Base-by-base conservation (phyloP, 768 basidiomycete genomes). In the Amanita jacksonii region DNA sequence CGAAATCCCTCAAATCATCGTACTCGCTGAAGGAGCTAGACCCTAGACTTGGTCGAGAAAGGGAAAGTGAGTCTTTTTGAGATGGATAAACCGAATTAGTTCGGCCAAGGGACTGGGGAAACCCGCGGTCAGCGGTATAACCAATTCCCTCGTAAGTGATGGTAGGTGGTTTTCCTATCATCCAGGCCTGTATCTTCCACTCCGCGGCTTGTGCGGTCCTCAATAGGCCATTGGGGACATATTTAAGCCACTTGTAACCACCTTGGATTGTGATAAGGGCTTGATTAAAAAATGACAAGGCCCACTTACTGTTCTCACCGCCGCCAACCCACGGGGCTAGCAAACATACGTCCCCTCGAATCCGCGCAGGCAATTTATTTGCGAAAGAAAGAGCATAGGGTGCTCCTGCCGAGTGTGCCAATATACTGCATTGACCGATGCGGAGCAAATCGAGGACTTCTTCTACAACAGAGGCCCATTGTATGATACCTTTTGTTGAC, bases 271-370 rank as follows among this genome's bases (percentile, higher is more conserved):
- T 33, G 45, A 22, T 32, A n/a, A 40, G 19, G 5, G 28, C 31
- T 30, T 32, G 32, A 53, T 28, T 52, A 9, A 13, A 43, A 46
- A 47, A 36, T 47, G 16, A 24, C 23, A 27, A 40, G 7, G 38
- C 18, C 19, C 45, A 65, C 89, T 57, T 61, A 92, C 92, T 83
- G 51, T 73, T 82, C 60, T 94, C 94, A 33, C 81, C 77, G 19
- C 84, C 80, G n/a, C 85, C 84, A 19, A 97, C 90, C 96, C 96
- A 99, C 15, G 94, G 94, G 0, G 94, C 92, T 18, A 99, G 68
- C 23, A 99, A 63, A 56, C 90, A 89, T 9, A 98, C 64, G 46
- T 87, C 80, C 16, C 94, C 94, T 34, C 73, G 70, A 42, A 98
- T 76, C 22, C 89, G 81, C 16, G 79, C 71, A 2, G 79, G 79